Conservation (phyloP, 2,329 filamentous ascomycete species). For the Fonsecaea multimorphosa region DNA sequence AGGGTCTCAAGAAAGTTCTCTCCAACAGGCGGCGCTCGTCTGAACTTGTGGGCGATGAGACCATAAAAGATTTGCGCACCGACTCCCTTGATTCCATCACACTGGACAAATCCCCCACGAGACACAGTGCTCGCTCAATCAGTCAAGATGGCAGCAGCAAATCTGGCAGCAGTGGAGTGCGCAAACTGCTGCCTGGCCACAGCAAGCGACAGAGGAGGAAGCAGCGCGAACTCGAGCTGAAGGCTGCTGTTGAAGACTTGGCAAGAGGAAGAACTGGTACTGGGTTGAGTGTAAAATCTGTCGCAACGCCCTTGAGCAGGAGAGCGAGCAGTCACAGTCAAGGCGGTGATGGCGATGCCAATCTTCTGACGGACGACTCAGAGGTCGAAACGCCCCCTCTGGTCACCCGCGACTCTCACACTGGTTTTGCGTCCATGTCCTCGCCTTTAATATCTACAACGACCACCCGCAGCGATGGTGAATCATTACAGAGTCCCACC, state of each 20-base stretch:
- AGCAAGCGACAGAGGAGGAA: slow-evolving; percentile 53
- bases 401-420: slow-evolving; percentile 67
- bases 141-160: slow-evolving; percentile 49
- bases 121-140: slow-evolving; percentile 47
- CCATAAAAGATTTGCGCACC: slow-evolving; percentile 43
- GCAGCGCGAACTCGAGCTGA: slow-evolving; percentile 40
- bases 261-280: slow-evolving; percentile 29
- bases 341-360: slow-evolving; percentile 30
- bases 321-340: slow-evolving; percentile 34
- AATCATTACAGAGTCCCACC: slow-evolving; percentile 42
- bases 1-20: slow-evolving; percentile 47
- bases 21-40: slow-evolving; percentile 46
- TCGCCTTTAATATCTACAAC: slow-evolving; percentile 69
- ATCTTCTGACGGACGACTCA: slow-evolving; percentile 37
- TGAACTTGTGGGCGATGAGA: slow-evolving; percentile 37
- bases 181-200: slow-evolving; percentile 57
- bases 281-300: slow-evolving; percentile 9
- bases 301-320: slow-evolving; percentile 22
- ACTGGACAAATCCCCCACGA: slow-evolving; percentile 41
- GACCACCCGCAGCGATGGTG: slow-evolving; percentile 48
- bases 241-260: slow-evolving; percentile 32
- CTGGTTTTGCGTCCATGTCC: slow-evolving; percentile 71
- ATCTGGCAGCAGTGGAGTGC: slow-evolving; percentile 54
- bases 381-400: slow-evolving; percentile 50
- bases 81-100: slow-evolving; percentile 48